These are phyloP conservation scores for Hemisphaericaspora subhashii DNA, from an alignment of 1,139 yeast genomes.

Conservation along the genomic window DNA sequence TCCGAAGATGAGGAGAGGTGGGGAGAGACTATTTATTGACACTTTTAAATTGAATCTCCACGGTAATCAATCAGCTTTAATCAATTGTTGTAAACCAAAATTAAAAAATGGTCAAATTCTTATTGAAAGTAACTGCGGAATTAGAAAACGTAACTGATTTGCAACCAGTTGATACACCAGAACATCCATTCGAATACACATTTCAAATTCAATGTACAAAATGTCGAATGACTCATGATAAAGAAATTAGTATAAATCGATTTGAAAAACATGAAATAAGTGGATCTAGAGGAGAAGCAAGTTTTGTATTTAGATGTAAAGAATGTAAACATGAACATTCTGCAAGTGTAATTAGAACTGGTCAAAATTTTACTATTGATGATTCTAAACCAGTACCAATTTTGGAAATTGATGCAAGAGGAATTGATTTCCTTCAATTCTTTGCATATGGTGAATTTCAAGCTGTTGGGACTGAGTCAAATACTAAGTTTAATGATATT, in stretches of 20 bases:
- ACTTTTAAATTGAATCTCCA: neutral
- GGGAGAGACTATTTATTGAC: no score
- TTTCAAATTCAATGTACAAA: slow-evolving; percentile 73
- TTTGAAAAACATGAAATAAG: slow-evolving; percentile 60
- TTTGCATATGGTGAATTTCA: slow-evolving; percentile 67
- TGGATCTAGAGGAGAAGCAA: slow-evolving; percentile 82
- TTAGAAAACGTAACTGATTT: slow-evolving; percentile 63
- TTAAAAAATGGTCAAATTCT: slow-evolving; percentile 38
- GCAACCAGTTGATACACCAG: slow-evolving; percentile 61
- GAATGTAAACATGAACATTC: slow-evolving; percentile 53
- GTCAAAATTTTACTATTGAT: slow-evolving; percentile 26
- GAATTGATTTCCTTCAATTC: slow-evolving; percentile 71
- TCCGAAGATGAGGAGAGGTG: no score
- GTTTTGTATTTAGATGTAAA: slow-evolving; percentile 76
- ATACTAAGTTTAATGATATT: slow-evolving; percentile 59
- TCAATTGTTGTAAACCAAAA: neutral
- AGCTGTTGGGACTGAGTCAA: slow-evolving; percentile 56
- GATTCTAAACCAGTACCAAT: slow-evolving; percentile 41
- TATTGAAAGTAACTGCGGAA: slow-evolving; percentile 57
- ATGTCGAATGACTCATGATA: slow-evolving; percentile 77
- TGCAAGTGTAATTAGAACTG: slow-evolving; percentile 39
- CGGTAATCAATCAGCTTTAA: neutral
- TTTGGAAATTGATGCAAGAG: slow-evolving; percentile 80
- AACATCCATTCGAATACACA: slow-evolving; percentile 68
- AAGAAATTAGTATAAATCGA: slow-evolving; percentile 69